Conservation (phyloP, 345 rosid genomes). For the Salix dunnii region DNA sequence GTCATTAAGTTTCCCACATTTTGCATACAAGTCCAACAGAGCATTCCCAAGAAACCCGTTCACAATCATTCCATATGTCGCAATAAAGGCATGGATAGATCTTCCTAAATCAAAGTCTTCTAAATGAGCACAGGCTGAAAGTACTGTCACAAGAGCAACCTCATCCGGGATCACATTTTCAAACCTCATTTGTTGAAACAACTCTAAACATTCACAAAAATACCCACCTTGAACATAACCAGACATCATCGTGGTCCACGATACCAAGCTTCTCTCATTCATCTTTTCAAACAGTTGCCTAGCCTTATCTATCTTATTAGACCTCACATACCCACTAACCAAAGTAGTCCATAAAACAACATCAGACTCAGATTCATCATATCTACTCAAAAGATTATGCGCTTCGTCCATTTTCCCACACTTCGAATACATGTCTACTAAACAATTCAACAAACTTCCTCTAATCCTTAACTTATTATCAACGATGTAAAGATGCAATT, state of each 20-base stretch:
- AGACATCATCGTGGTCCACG: conserved; percentile 12
- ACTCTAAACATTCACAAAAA: neutral
- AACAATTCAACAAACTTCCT: conserved; percentile 10
- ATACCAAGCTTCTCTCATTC: conserved; percentile 5
- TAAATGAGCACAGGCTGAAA: conserved; percentile 18
- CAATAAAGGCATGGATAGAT: neutral
- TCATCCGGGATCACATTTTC: conserved; percentile 12
- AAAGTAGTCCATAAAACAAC: conserved; percentile 8
- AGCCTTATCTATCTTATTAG: conserved; percentile 10
- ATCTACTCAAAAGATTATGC: neutral
- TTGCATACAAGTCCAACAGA: conserved; percentile 11
- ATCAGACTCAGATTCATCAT: neutral
- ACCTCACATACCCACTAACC: conserved; percentile 3
- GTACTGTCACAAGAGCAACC: conserved; percentile 13
- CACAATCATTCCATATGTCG: neutral
- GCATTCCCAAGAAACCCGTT: conserved; percentile 27
- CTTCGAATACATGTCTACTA: conserved; percentile 8
- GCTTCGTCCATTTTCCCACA: conserved; percentile 11
- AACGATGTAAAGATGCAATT: neutral
- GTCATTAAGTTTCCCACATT: conserved; percentile 12
- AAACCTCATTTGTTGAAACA: conserved; percentile 9
- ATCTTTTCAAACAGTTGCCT: conserved; percentile 12
- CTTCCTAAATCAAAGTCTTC: conserved; percentile 9
- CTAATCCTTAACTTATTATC: neutral
- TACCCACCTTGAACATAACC: conserved; percentile 4